Evolutionary conservation across 495 filamentous ascomycete genomes (phyloP), one percentile per base, ranked within the genome.

Genomic region (Apodospora peruviana): DNA sequence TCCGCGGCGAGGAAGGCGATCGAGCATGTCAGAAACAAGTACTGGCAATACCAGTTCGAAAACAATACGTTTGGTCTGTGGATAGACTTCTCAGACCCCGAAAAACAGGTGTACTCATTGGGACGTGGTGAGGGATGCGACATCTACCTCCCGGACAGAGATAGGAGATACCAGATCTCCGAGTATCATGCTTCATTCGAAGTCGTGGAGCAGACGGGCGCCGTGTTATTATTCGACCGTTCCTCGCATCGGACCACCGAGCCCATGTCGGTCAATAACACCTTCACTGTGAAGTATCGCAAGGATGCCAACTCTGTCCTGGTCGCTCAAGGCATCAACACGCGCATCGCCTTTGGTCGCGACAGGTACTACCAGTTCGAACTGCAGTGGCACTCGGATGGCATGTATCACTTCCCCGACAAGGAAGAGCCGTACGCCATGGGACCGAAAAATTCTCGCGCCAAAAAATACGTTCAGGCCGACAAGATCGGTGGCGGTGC

Each of bases 321-420:
- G 5, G 54, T 66, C 32, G 61, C 59, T 0, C 44, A 39, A 1
- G 59, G 61, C 2, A 62, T 64, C 40, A 66, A 66, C 46, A 25
- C 54, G 12, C 49, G 51, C 24, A 48, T 66, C n/a, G 61, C 56
- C 1, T 62, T 66, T 42, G 63, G 61, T 14, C 47, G 43, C 2
- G 55, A 57, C 14, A 41, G 25, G 16, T 54, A 38, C 40, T 66
- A 60, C 48, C 58, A 62, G 42, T 66, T 66, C 18, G 61, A 64
- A 43, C 40, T 66, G 2, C 50, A 38, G 4, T 66, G 63, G 61
- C 38, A 20, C 2, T 48, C 43, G 0, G 54, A 55, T 22, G 63
- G 53, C 1, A 35, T 66, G 21, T 55, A 62, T 18, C 12, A 23
- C 10, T 60, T 64, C 40, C 44, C 37, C 32, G 35, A 27, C 14